A percentile compares a stretch with the other conserved stretches of the same genome.
phyloP scores from a whole-genome alignment of 2,329 filamentous ascomycete genomes.

The Ophiostoma himal-ulmi region DNA sequence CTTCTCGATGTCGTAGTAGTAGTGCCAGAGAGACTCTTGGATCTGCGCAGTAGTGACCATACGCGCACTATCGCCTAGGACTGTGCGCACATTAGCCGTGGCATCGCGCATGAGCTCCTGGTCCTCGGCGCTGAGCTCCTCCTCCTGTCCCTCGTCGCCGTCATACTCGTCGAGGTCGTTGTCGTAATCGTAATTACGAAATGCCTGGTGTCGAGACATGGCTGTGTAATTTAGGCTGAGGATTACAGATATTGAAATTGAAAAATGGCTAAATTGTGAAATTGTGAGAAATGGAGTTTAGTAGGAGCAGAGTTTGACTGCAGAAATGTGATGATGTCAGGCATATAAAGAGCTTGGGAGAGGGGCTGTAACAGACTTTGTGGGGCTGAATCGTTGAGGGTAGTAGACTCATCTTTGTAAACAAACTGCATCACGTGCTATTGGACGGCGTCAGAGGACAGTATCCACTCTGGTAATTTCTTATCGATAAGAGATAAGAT shows the following conservation, averaged over 20 bases:
- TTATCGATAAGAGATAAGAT: conserved; percentile 20
- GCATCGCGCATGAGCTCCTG: conserved; percentile 53
- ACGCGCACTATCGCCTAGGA: conserved; percentile 54
- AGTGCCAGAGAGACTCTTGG: conserved; percentile 88
- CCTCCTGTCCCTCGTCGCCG: conserved; percentile 32
- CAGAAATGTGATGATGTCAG: neutral
- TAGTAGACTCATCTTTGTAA: neutral
- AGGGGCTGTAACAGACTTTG: neutral
- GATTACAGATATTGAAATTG: neutral
- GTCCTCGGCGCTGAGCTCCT: conserved; percentile 45
- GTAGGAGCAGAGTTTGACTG: neutral
- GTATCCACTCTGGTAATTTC: neutral
- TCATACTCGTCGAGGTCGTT: conserved; percentile 49
- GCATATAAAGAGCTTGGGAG: neutral
- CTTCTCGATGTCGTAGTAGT: conserved; percentile 89
- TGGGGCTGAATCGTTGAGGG: neutral
- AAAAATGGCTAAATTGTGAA: neutral
- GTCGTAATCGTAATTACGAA: conserved; percentile 46
- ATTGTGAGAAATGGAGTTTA: no score
- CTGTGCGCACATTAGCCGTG: conserved; percentile 59
- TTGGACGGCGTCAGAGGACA: neutral
- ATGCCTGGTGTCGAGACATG: conserved; percentile 46
- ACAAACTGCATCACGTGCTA: conserved; percentile 5
- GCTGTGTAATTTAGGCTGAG: neutral
- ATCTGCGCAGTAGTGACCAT: conserved; percentile 62